Evolutionary conservation across 2,329 filamentous ascomycete genomes (phyloP), one percentile per base, ranked within the genome.

Genomic region (Parastagonospora nodorum): DNA sequence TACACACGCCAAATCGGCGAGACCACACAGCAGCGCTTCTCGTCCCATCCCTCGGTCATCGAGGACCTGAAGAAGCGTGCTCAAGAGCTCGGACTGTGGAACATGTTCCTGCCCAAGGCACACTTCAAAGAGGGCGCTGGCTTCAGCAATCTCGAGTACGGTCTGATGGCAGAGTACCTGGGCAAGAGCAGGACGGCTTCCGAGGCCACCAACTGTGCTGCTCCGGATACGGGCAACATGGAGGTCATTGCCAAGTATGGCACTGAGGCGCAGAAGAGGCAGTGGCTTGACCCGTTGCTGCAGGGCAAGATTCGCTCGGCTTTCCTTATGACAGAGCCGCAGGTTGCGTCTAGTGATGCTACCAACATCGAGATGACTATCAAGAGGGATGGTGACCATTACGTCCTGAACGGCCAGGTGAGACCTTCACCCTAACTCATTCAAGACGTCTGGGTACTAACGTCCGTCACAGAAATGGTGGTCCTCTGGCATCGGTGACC

Each of bases 51-150:
- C 1, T 73, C 81, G 36, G 82, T 97, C 64, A 84, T 99, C 55
- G 94, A 99, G 63, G 88, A 94, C 48, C 83, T 99, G 64, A 97
- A 97, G 83, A 80, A 77, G 59, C 89, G 92, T 74, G 94, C 93
- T 38, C 84, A 82, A 69, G 82, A 88, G 63, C 83, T 96, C 24
- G 94, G 93, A 1, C 81, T 99, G 39, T 99, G 94, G 94, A 99
- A 99, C 78, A 89, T 99, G 88, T 99, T 99, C 81, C 77, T 99
- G 63, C 90, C 94, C 59, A 93, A 89, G 79, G 92, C 88, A 66
- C 92, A 97, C 78, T 97, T 97, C 82, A 90, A 88, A 74, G 90
- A 97, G 78, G 95, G 92, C 1, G 92, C 93, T 19, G 94, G 94
- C 30, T 97, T 91, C 79, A 90, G 87, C 53, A 99, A 97, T 76